These are phyloP conservation scores for Poronia punctata DNA, from an alignment of 495 filamentous ascomycete species.

Conservation along the genomic window DNA sequence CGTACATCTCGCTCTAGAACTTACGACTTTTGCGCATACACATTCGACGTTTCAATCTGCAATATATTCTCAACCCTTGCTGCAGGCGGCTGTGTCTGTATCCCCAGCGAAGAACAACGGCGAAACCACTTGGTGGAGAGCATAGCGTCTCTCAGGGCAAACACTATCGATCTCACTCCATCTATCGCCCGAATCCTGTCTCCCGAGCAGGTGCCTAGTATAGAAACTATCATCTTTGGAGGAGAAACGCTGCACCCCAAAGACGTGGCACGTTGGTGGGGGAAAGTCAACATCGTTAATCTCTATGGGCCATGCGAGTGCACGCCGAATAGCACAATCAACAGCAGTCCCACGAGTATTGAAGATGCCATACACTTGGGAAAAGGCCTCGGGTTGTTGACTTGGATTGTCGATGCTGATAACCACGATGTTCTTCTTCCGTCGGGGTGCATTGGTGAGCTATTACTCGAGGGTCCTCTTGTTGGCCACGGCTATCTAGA, in stretches of 20 bases:
- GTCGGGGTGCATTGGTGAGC: conserved; percentile 30
- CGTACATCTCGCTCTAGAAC: no score
- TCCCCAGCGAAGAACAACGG: not conserved
- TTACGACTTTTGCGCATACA: not conserved
- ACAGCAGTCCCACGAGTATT: not conserved
- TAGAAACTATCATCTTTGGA: conserved; percentile 41
- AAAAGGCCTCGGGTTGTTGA: conserved; percentile 31
- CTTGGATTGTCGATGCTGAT: conserved; percentile 46
- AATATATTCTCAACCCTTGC: not conserved
- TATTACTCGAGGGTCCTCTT: conserved; percentile 28
- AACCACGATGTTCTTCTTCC: conserved; percentile 40
- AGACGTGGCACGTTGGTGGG: conserved; percentile 50
- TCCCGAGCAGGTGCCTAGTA: conserved; percentile 23
- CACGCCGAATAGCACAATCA: conserved; percentile 17
- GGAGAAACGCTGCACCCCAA: conserved; percentile 50
- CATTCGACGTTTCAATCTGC: not conserved
- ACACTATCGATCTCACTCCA: no score
- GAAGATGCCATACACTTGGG: conserved; percentile 26
- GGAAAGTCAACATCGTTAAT: conserved; percentile 31
- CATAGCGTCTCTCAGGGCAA: no score
- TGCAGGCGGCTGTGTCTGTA: not conserved
- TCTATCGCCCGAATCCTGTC: no score
- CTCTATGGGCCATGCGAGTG: conserved; percentile 50
- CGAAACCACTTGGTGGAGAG: not conserved
- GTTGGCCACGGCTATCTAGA: conserved; percentile 30